A percentile compares a stretch with the other conserved stretches of the same genome.
phyloP scores from a whole-genome alignment of 768 basidiomycete genomes.

The Cantharellus cinnabarinus region DNA sequence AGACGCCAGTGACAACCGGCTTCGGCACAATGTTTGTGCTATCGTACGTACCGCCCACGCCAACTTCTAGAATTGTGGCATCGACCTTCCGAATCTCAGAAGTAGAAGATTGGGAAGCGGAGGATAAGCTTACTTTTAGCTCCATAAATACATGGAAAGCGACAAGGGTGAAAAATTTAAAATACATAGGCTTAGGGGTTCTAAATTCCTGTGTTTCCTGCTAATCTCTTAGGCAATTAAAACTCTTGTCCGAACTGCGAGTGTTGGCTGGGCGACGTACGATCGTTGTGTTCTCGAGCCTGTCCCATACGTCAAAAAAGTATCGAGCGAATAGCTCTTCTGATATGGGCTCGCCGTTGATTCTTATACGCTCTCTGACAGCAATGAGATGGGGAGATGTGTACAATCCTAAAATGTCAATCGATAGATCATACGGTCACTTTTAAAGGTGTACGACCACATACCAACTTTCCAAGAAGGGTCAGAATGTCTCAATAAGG shows the following conservation, averaged over 20 bases:
- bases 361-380: slow-evolving; percentile 84
- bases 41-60: slow-evolving; percentile 84
- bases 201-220: slow-evolving; percentile 28
- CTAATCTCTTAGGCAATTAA: background rate
- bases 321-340: slow-evolving; percentile 76
- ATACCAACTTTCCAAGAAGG: slow-evolving; percentile 68
- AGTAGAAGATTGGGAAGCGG: background rate
- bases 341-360: slow-evolving; percentile 76
- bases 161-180: slow-evolving; percentile 79
- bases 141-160: slow-evolving; percentile 79
- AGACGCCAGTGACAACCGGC: slow-evolving; percentile 78
- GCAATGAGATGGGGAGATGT: slow-evolving; percentile 94
- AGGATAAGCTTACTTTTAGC: slow-evolving; percentile 26
- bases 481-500: slow-evolving; percentile 53
- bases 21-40: slow-evolving; percentile 89
- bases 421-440: background rate
- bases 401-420: slow-evolving; percentile 47
- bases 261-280: slow-evolving; percentile 21
- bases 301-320: slow-evolving; percentile 95
- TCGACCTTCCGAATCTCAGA: slow-evolving; percentile 29
- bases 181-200: slow-evolving; percentile 63
- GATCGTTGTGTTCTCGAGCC: slow-evolving; percentile 36
- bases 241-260: background rate
- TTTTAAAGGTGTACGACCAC: slow-evolving; percentile 11
- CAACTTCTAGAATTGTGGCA: slow-evolving; percentile 88